A percentile compares a stretch with the other conserved stretches of the same genome.
Evolutionary conservation across 2,329 filamentous ascomycete genomes (phyloP).

Genomic region (Achaetomium macrosporum): DNA sequence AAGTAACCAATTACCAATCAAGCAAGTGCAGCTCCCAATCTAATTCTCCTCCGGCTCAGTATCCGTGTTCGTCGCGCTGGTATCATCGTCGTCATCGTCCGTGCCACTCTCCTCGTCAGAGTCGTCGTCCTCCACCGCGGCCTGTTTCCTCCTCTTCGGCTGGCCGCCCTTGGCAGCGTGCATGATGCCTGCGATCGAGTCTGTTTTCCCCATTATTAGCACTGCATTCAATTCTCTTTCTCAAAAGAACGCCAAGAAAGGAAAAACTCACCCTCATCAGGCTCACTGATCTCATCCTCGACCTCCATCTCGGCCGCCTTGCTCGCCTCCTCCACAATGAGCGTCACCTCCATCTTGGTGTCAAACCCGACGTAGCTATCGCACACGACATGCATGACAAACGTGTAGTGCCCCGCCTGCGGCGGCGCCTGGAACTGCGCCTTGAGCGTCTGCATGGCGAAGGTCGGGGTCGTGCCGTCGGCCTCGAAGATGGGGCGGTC

Average conservation of each 20-base stretch:
- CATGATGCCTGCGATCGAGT: conserved; percentile 89
- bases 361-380: conserved; percentile 96
- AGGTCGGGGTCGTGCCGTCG: conserved; percentile 74
- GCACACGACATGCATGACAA: conserved; percentile 88
- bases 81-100: conserved; percentile 66
- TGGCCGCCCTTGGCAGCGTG: conserved; percentile 70
- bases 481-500: conserved; percentile 81
- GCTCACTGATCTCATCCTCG: conserved; percentile 95
- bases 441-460: conserved; percentile 91
- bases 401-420: conserved; percentile 86
- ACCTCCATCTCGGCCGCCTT: conserved; percentile 75
- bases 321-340: conserved; percentile 82
- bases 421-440: conserved; percentile 95
- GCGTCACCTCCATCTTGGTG: conserved; percentile 80
- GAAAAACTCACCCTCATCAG: conserved; percentile 77
- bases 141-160: conserved; percentile 49
- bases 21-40: not conserved
- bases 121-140: conserved; percentile 44
- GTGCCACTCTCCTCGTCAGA: conserved; percentile 79
- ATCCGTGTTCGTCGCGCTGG: conserved; percentile 63
- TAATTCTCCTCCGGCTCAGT: conserved; percentile 59
- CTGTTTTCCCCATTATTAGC: conserved; percentile 39
- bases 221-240: not conserved
- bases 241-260: not conserved
- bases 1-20: not conserved